Conservation (phyloP, 2,329 filamentous ascomycete genomes). For the Ophiostoma sp. region DNA sequence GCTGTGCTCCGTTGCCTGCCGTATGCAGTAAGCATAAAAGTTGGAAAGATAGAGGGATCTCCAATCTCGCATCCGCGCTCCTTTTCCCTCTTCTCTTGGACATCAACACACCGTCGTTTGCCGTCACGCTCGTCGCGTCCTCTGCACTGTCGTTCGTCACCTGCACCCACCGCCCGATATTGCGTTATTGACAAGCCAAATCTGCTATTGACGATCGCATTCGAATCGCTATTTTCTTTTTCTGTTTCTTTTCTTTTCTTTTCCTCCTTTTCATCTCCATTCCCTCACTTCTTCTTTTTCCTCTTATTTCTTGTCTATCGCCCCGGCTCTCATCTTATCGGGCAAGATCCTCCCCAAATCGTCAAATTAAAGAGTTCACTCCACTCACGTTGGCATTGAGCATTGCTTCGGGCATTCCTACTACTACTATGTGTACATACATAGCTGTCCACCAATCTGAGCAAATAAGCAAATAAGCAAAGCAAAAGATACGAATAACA, state of each 20-base stretch:
- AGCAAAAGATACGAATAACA: background rate
- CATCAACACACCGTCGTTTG: background rate
- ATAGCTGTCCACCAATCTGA: background rate
- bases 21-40: background rate
- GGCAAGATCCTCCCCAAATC: background rate
- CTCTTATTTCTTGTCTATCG: background rate
- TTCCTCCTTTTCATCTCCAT: background rate
- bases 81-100: background rate
- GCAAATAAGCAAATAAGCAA: too few species aligned
- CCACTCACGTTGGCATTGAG: constrained; percentile 3
- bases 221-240: too few species aligned
- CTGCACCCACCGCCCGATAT: background rate
- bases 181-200: background rate
- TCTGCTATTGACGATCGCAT: background rate
- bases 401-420: background rate
- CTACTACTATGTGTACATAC: too few species aligned
- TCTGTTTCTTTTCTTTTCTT: background rate
- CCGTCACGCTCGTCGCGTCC: background rate
- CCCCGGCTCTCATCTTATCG: background rate
- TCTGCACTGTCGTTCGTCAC: background rate
- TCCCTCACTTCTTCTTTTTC: background rate
- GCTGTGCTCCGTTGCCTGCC: background rate
- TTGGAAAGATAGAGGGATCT: background rate
- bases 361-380: constrained; percentile 1
- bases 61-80: background rate